Evolutionary conservation across 75 land plant genomes (phyloP), one percentile per base, ranked within the genome.

Genomic region (Pinus taeda): DNA sequence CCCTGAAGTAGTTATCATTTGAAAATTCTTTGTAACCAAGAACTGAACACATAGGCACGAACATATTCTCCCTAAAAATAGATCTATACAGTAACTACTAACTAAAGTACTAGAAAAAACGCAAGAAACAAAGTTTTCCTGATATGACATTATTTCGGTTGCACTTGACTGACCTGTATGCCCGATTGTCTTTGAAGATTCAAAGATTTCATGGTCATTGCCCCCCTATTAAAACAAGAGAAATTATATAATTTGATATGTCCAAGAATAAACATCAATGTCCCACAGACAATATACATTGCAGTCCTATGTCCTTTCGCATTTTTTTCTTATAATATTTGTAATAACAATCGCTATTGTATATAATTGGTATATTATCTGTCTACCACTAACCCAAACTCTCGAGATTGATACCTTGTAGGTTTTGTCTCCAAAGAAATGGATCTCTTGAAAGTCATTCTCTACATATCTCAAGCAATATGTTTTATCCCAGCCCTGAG

Each of bases 401-500:
- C 21, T 49, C 74, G 29, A 57, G 33, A 58, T 3, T 11, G 18
- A 42, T 78, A 90, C 99, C 99, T 94, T 86, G 86, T 92, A 96
- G 9, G 98, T 94, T 82, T 96, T 96, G 76, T 96, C 99, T 2
- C 99, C 99, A 86, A 94, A 96, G 66, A 96, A 96, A 83, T 96
- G 99, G 37, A 96, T 94, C 81, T 94, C 99, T 15, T 85, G 76
- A 74, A 92, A 96, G 1, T 88, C 90, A 17, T 81, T 77, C 36
- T 92, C 92, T 57, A 96, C 85, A 82, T 89, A 96, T 80, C 84
- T 88, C 80, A 96, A 88, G 81, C 99, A 96, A 78, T 92, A 96
- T 57, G 97, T 96, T 78, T 96, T 96, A 78, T 96, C 99, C 99
- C 99, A 96, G 53, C 99, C 99, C 73, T 81, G 83, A 30, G 99